These are phyloP conservation scores for Penicillium verhagenii DNA, from an alignment of 495 filamentous ascomycete species.

Conservation along the genomic window DNA sequence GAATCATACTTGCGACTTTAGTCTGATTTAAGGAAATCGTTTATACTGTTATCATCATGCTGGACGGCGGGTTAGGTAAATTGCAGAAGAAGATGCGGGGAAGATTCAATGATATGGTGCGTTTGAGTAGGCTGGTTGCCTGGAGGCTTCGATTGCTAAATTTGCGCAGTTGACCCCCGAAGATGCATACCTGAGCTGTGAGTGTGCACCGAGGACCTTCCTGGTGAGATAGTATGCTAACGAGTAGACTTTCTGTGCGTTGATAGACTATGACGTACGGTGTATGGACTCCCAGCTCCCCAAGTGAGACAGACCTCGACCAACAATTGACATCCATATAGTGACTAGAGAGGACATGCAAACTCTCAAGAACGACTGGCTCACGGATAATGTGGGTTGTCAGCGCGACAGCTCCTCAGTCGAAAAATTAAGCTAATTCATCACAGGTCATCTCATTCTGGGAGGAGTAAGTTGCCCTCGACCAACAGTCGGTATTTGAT, in stretches of 20 bases:
- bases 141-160: slow-evolving; percentile 4
- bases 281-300: slow-evolving; percentile 43
- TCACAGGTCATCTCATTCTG: slow-evolving; percentile 80
- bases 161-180: slow-evolving; percentile 60
- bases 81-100: slow-evolving; percentile 44
- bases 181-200: slow-evolving; percentile 72
- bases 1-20: not conserved
- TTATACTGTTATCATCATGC: slow-evolving; percentile 20
- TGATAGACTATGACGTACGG: slow-evolving; percentile 65
- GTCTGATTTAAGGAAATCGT: not conserved
- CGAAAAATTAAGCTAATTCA: slow-evolving; percentile 14
- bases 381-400: slow-evolving; percentile 88
- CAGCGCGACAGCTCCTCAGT: not conserved
- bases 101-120: slow-evolving; percentile 42
- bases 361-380: slow-evolving; percentile 87
- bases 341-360: slow-evolving; percentile 84
- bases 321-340: slow-evolving; percentile 31
- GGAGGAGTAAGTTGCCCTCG: slow-evolving; percentile 73
- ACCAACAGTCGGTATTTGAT: too few relatives aligned
- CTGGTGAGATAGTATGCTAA: slow-evolving; percentile 12
- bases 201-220: slow-evolving; percentile 27
- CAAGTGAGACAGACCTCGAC: not conserved
- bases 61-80: slow-evolving; percentile 40
- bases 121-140: slow-evolving; percentile 7
- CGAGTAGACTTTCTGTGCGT: slow-evolving; percentile 5